Base-by-base conservation (phyloP, 164 flowering plant genomes). In the Stephania japonica region DNA sequence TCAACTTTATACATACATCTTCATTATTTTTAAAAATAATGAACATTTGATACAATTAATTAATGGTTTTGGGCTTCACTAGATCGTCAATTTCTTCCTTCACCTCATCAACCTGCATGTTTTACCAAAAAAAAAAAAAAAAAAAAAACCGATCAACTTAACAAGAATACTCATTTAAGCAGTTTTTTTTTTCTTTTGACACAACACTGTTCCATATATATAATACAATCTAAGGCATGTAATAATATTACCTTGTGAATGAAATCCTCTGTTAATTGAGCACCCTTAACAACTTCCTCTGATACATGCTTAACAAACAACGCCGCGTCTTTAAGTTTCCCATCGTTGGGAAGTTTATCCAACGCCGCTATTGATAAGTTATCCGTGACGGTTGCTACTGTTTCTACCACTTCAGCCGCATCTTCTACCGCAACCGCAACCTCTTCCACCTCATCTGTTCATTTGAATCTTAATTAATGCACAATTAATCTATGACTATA, bases 231-330 rank as follows among this genome's bases (percentile, higher is more conserved):
- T 38, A 59, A n/a, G 21, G 12, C 27, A n/a, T n/a, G n/a, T n/a
- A 7, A 59, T 42, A 41, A 10, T 9, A 43, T 32, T 70, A 84
- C 87, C 87, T 83, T 74, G 74, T 83, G 73, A 71, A 85, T 67
- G 72, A 83, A 26, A 0, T 82, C 75, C 50, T 75, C 38, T 26
- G 78, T 63, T 67, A 64, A 47, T 56, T 79, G 67, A 64, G 88
- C 86, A 64, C 79, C 77, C 38, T 82, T 70, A n/a, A 19, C 80
- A 1, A 75, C 81, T 49, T 74, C 78, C 59, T 78, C 42, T 0
- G 88, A 78, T 42, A 80, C 47, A 8, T 43, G 42, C 32, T 79
- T 83, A 9, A 85, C 44, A 16, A 75, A 43, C 47, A 73, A 74
- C 8, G 69, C 79, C 8, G 78, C 66, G 6, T 78, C 70, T 42